phyloP scores from a whole-genome alignment of 176 grass and related monocot species.

The Bonia amplexicaulis region DNA sequence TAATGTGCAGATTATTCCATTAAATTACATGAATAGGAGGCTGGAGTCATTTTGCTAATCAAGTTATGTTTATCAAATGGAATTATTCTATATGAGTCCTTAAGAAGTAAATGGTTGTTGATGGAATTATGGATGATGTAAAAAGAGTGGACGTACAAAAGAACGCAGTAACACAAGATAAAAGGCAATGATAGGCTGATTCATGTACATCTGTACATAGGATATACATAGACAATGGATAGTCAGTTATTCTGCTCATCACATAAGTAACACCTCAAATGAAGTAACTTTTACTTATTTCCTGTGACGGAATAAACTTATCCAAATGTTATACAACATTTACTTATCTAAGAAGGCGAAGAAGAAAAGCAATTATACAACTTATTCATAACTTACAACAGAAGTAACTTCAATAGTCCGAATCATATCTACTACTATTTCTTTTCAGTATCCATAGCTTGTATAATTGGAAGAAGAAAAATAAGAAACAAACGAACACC shows the following conservation, averaged over 20 bases:
- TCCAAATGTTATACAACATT: background rate
- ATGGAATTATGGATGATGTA: background rate
- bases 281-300: conserved; percentile 3
- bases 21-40: background rate
- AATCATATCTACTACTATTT: conserved; percentile 14
- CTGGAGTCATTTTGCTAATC: background rate
- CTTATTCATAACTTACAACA: conserved; percentile 8
- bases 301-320: background rate
- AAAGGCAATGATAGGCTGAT: background rate
- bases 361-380: background rate
- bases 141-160: background rate
- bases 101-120: background rate
- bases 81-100: background rate
- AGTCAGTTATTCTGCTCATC: background rate
- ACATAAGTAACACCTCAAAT: background rate
- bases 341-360: background rate
- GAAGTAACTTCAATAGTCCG: background rate
- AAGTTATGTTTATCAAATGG: background rate
- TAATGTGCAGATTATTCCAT: background rate
- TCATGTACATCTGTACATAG: background rate
- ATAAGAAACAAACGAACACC: background rate
- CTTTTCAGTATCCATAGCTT: background rate
- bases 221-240: background rate
- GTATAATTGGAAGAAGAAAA: background rate
- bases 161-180: background rate